Evolutionary conservation across 169 alveolate species (phyloP).

Genomic region (Plasmodium falciparum): DNA sequence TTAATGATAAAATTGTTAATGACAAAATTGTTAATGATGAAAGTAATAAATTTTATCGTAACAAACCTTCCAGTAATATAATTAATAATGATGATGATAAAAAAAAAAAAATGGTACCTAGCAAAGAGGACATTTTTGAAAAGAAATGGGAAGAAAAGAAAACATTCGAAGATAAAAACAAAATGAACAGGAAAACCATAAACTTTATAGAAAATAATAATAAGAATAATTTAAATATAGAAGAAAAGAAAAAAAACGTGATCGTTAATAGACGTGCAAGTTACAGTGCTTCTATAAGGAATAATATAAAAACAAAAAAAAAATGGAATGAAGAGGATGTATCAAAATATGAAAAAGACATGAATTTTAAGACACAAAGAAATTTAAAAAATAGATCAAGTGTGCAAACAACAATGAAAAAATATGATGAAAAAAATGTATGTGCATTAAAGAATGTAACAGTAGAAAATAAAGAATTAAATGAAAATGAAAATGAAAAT

Average conservation of each 20-base stretch:
- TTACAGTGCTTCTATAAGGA: conserved; percentile 15
- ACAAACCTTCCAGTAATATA: not conserved
- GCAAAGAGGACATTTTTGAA: not conserved
- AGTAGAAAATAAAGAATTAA: not conserved
- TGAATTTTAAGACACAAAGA: not conserved
- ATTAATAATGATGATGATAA: not conserved
- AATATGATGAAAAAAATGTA: not conserved
- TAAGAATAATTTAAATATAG: not conserved
- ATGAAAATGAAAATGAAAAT: not conserved
- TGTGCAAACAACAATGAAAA: not conserved
- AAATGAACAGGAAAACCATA: not conserved
- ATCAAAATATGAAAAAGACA: not conserved
- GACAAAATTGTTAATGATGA: not conserved
- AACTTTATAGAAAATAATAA: not conserved
- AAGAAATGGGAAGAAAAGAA: not conserved
- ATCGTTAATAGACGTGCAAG: conserved; percentile 37
- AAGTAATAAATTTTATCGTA: not conserved
- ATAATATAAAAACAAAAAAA: conserved; percentile 7
- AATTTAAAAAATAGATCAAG: conserved; percentile 3
- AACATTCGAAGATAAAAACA: not conserved
- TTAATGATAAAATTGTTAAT: not conserved
- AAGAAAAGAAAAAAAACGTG: not conserved
- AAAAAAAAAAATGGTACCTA: not conserved
- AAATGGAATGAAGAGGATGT: not conserved
- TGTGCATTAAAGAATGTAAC: no score